Percentiles rank a stretch among this genome's conserved stretches.
Evolutionary conservation across 352 stramenopile species (phyloP).

Genomic region (Globisporangium nunn): DNA sequence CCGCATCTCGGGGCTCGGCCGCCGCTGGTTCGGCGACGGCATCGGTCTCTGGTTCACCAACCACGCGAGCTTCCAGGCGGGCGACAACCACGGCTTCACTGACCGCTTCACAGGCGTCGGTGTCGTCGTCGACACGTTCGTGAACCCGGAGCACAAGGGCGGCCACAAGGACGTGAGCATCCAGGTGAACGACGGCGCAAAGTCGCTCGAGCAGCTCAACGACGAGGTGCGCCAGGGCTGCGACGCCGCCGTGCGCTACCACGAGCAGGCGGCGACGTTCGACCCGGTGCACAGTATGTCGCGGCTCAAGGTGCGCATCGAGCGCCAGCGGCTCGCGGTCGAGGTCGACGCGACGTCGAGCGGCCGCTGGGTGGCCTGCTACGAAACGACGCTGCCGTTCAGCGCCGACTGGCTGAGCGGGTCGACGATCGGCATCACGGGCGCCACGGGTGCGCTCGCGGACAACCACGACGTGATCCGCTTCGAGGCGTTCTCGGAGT

Average conservation of each 20-base stretch:
- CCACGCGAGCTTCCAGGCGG: conserved; percentile 42
- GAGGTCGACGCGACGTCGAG: conserved; percentile 60
- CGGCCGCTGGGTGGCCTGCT: conserved; percentile 57
- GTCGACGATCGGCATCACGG: conserved; percentile 69
- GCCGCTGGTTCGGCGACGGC: conserved; percentile 82
- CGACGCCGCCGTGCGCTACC: conserved; percentile 70
- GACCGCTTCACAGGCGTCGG: conserved; percentile 72
- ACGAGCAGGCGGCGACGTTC: conserved; percentile 73
- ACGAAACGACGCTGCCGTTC: conserved; percentile 62
- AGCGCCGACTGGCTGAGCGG: conserved; percentile 45
- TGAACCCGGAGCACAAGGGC: conserved; percentile 75
- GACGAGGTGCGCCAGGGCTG: conserved; percentile 60
- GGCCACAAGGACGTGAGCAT: conserved; percentile 82
- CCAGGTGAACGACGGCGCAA: conserved; percentile 75
- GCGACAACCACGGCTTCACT: conserved; percentile 71
- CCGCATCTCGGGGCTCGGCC: conserved; percentile 74
- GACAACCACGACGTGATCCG: conserved; percentile 85
- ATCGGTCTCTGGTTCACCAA: conserved; percentile 79
- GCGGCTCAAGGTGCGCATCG: conserved; percentile 71
- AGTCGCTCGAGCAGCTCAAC: conserved; percentile 61
- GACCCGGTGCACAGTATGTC: conserved; percentile 77
- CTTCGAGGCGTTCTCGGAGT: conserved; percentile 65
- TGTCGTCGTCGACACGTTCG: conserved; percentile 81
- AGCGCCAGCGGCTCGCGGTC: conserved; percentile 41
- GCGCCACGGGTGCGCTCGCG: conserved; percentile 63